phyloP scores from a whole-genome alignment of 2,329 filamentous ascomycete genomes.

The Acrocalymma vagum region DNA sequence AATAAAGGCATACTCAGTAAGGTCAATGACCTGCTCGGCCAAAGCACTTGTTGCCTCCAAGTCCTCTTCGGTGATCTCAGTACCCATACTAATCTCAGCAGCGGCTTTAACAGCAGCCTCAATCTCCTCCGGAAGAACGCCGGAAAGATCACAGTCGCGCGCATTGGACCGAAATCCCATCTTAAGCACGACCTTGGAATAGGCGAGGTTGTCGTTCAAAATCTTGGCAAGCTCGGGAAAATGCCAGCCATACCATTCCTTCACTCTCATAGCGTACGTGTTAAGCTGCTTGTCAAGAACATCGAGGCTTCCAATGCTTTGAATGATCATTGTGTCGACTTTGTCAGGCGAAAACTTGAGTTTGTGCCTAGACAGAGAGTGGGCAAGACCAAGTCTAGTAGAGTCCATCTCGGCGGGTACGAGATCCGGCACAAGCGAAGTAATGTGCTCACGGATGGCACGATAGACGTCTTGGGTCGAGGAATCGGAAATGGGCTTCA shows the following conservation, averaged over 20 bases:
- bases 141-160: slow-evolving; percentile 75
- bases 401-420: slow-evolving; percentile 86
- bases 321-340: slow-evolving; percentile 99
- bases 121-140: slow-evolving; percentile 91
- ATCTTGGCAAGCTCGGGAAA: slow-evolving; percentile 98
- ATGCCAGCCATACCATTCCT: slow-evolving; percentile 99
- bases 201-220: slow-evolving; percentile 79
- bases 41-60: slow-evolving; percentile 90
- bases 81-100: slow-evolving; percentile 97
- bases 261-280: slow-evolving; percentile 98
- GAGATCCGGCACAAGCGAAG: slow-evolving; percentile 89
- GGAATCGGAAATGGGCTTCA: slow-evolving; percentile 84
- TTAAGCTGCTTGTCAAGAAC: slow-evolving; percentile 99
- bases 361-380: slow-evolving; percentile 92
- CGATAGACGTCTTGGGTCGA: slow-evolving; percentile 89
- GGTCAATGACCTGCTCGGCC: slow-evolving; percentile 90
- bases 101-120: slow-evolving; percentile 91
- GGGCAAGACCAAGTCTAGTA: slow-evolving; percentile 95
- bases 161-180: slow-evolving; percentile 90
- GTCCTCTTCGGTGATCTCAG: slow-evolving; percentile 93
- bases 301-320: slow-evolving; percentile 88
- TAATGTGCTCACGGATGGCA: slow-evolving; percentile 89
- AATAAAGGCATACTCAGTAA: slow-evolving; percentile 75
- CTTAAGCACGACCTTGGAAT: slow-evolving; percentile 84
- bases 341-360: slow-evolving; percentile 99